Evolutionary conservation across 768 basidiomycete species (phyloP).

Genomic region (Leucosporidium yakuticum): DNA sequence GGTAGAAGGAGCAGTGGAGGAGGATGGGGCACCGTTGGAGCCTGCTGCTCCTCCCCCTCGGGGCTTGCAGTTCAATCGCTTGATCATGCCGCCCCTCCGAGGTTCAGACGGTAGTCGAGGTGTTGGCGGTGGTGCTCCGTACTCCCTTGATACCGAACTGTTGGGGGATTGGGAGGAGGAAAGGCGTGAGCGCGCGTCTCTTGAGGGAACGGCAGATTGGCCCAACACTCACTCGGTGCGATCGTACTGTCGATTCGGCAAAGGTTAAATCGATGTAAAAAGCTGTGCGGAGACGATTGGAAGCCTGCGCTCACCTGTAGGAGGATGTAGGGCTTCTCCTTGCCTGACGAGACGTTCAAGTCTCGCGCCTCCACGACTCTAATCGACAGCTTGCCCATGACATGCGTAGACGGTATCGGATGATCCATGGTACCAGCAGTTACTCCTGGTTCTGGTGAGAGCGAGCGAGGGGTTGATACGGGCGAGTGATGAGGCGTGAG

Average conservation of each 20-base stretch:
- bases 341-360: conserved; percentile 44
- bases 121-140: conserved; percentile 17
- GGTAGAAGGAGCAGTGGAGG: no score
- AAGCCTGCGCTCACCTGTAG: conserved; percentile 5
- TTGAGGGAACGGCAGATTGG: background rate
- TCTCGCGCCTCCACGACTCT: conserved; percentile 85
- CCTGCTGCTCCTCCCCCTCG: no score
- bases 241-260: conserved; percentile 9
- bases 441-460: background rate
- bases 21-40: no score
- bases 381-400: conserved; percentile 67
- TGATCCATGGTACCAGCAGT: background rate
- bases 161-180: no score
- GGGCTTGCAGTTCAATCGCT: no score
- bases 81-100: no score
- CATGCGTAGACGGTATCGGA: background rate
- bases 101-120: background rate
- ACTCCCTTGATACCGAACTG: conserved; percentile 28
- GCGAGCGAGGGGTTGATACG: background rate
- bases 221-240: conserved; percentile 21
- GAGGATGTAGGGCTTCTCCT: conserved; percentile 25
- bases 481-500: conserved; percentile 16
- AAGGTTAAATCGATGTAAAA: no score
- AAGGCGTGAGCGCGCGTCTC: background rate
- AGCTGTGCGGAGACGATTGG: no score